Evolutionary conservation across 2,329 filamentous ascomycete species (phyloP).

Genomic region (Penicillium glabrum): DNA sequence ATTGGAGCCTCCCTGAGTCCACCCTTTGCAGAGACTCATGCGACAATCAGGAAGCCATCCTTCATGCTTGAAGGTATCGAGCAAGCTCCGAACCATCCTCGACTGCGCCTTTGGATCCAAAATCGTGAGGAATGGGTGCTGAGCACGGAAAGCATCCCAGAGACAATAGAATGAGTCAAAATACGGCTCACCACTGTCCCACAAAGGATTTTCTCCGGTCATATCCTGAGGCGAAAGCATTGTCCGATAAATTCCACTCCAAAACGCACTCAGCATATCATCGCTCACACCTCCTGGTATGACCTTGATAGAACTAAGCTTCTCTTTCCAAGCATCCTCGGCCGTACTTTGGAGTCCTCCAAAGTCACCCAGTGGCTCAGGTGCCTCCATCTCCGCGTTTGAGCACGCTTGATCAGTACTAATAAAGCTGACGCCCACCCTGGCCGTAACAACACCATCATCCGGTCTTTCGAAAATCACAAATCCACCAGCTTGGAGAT

Average conservation of each 20-base stretch:
- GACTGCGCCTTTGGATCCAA: conserved; percentile 28
- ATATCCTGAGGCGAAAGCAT: conserved; percentile 70
- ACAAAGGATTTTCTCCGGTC: conserved; percentile 67
- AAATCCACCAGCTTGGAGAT: conserved; percentile 61
- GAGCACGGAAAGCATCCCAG: conserved; percentile 23
- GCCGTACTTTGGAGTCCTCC: conserved; percentile 48
- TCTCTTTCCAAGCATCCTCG: conserved; percentile 56
- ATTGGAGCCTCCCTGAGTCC: conserved; percentile 45
- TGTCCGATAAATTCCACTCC: conserved; percentile 66
- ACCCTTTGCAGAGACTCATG: conserved; percentile 34
- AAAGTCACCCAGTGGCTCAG: conserved; percentile 45
- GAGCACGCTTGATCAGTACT: conserved; percentile 63
- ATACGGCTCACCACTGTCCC: conserved; percentile 64
- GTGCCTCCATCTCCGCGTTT: conserved; percentile 65
- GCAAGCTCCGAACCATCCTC: conserved; percentile 28
- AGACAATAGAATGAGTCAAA: conserved; percentile 66
- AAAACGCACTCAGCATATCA: conserved; percentile 57
- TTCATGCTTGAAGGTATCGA: conserved; percentile 31
- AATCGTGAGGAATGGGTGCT: conserved; percentile 28
- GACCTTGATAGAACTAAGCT: conserved; percentile 58
- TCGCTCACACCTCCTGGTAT: conserved; percentile 54
- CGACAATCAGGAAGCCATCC: conserved; percentile 34
- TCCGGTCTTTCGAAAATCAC: conserved; percentile 56
- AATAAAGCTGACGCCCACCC: conserved; percentile 68
- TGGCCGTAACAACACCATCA: conserved; percentile 54